Evolutionary conservation across 106 monocot genomes (phyloP), one percentile per base, ranked within the genome.

Genomic region (Dendrobium chrysotoxum): DNA sequence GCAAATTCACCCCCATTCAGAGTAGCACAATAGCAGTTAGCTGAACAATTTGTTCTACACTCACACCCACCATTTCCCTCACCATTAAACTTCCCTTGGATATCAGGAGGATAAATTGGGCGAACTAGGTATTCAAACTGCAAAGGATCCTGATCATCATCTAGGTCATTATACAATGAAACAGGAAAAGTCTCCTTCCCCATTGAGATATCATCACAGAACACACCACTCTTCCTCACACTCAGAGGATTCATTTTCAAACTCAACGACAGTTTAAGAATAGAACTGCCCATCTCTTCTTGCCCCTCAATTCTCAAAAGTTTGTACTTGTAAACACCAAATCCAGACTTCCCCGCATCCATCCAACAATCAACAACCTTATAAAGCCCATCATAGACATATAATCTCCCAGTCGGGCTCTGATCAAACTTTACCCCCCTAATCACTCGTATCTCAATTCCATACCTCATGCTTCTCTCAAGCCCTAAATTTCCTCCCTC

Each of bases 1-100:
- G 99, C 79, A 73, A 99, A 89, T 55, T 91, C 93, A 7, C 99
- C 95, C 5, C 95, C 93, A 79, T 99, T 99, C 54, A 77, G 79
- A 77, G 77, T 82, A 0, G 86, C 86, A 75, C 99, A 99, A 15
- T 72, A 72, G 71, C 99, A 99, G 77, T 88, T 84, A 3, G 76
- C 81, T 0, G 89, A 85, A 35, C 99, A 99, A 66, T 81, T 86
- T 12, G 72, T 42, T 0, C 65, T 61, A 70, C 99, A 99, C 25
- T 81, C 79, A 54, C 99, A 99, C 31, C 99, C 99, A 68, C 78
- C 77, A 18, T 81, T 86, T 75, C 77, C 85, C 28, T 77, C 81
- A 0, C 79, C 82, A 75, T 84, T 72, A 25, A 70, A 21, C 77
- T 88, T 87, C 25, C 82, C 79, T 12, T 82, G 76, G 7, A 82